Conservation (phyloP, 768 basidiomycete species). For the Trametopsis cervina region DNA sequence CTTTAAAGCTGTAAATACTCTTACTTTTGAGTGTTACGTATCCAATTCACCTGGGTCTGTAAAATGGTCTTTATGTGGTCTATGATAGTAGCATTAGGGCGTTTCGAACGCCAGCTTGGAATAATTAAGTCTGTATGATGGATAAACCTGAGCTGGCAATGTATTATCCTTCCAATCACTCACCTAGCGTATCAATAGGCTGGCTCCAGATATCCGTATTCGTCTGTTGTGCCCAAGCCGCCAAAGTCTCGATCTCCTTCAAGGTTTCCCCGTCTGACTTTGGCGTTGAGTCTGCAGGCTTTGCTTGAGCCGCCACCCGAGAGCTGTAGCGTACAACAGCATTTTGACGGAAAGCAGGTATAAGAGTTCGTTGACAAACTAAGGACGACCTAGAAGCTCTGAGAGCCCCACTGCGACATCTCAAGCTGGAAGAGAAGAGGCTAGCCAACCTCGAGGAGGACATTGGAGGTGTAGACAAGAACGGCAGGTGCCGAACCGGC, state of each 20-base stretch:
- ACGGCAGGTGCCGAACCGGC: slow-evolving; percentile 1
- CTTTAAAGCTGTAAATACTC: neutral
- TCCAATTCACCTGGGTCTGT: slow-evolving; percentile 14
- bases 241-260: neutral
- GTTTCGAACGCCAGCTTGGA: slow-evolving; percentile 12
- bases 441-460: slow-evolving; percentile 2
- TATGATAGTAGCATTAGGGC: slow-evolving; percentile 11
- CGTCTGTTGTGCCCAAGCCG: neutral
- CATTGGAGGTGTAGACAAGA: slow-evolving; percentile 2
- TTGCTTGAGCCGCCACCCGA: neutral
- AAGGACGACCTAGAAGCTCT: neutral
- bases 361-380: neutral
- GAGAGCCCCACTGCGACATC: neutral
- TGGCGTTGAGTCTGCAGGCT: neutral
- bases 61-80: slow-evolving; percentile 14
- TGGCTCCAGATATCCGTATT: slow-evolving; percentile 12
- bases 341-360: neutral
- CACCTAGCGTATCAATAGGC: slow-evolving; percentile 10
- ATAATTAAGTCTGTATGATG: slow-evolving; percentile 16
- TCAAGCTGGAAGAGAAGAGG: neutral
- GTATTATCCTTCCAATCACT: neutral
- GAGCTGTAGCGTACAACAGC: neutral
- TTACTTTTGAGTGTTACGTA: slow-evolving; percentile 29
- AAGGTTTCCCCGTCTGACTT: slow-evolving; percentile 1
- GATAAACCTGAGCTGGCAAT: neutral